Conservation (phyloP, 108 stramenopile genomes). For the Nannochloropsis oceanica region DNA sequence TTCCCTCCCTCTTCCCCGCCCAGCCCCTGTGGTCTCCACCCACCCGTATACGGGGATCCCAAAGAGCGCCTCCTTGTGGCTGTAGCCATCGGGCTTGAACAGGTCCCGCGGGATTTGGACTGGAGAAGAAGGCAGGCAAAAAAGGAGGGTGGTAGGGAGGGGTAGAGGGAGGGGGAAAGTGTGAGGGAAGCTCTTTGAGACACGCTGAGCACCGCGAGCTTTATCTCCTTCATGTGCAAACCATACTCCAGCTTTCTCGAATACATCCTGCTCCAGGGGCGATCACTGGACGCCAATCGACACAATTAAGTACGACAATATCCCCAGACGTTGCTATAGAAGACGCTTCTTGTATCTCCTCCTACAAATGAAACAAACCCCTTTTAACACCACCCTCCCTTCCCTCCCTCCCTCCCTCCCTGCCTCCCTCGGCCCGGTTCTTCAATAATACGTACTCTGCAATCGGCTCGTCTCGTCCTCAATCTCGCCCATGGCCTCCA, state of each 20-base stretch:
- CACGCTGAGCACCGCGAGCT: no score
- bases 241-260: no score
- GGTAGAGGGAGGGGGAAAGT: no score
- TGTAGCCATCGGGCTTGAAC: slow-evolving; percentile 53
- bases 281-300: no score
- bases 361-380: no score
- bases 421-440: background rate
- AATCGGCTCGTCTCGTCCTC: background rate
- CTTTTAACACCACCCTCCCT: no score
- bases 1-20: background rate
- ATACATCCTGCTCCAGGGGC: no score
- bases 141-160: background rate
- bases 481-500: background rate
- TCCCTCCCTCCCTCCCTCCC: background rate
- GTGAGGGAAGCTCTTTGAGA: no score
- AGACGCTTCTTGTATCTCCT: no score
- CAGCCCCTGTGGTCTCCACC: slow-evolving; percentile 2
- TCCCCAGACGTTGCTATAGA: no score
- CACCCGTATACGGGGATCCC: slow-evolving; percentile 71
- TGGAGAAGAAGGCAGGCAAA: background rate
- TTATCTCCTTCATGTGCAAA: no score
- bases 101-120: slow-evolving; percentile 45
- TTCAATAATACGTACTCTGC: background rate
- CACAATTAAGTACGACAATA: no score
- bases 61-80: slow-evolving; percentile 77